A percentile compares a stretch with the other conserved stretches of the same genome.
Evolutionary conservation across 1,284 basidiomycete genomes (phyloP).

Genomic region (Ganoderma leucocontextum): DNA sequence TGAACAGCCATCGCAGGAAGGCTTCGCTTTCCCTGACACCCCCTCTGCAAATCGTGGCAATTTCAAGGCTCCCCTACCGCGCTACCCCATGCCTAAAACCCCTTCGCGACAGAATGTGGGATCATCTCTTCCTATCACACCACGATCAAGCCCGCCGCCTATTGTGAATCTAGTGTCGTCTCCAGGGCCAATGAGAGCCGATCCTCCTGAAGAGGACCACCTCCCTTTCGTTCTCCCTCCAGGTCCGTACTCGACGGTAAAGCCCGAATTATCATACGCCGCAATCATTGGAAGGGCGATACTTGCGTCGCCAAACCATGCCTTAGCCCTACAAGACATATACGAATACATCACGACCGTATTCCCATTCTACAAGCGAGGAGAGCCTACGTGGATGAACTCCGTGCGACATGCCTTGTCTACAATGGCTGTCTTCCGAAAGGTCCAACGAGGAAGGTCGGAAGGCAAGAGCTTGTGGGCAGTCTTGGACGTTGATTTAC

Average conservation of each 20-base stretch:
- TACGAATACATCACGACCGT: conserved; percentile 96
- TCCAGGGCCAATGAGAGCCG: conserved; percentile 73
- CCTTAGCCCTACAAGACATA: conserved; percentile 93
- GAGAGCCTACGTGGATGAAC: conserved; percentile 97
- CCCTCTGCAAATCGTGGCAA: conserved; percentile 29
- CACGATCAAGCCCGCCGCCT: conserved; percentile 54
- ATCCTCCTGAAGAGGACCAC: conserved; percentile 65
- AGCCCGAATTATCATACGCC: conserved; percentile 90
- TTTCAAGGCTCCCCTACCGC: conserved; percentile 32
- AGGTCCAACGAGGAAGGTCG: conserved; percentile 69
- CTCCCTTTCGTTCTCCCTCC: conserved; percentile 80
- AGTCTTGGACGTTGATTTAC: conserved; percentile 75
- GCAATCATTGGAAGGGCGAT: conserved; percentile 97
- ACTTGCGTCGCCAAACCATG: conserved; percentile 83
- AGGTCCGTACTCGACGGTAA: conserved; percentile 81
- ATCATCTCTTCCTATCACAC: conserved; percentile 59
- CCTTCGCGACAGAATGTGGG: conserved; percentile 40
- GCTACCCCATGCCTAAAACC: conserved; percentile 28
- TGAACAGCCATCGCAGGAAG: conserved; percentile 23
- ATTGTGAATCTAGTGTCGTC: conserved; percentile 80
- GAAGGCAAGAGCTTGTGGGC: conserved; percentile 81
- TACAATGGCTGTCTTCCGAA: conserved; percentile 82
- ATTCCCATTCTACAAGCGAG: conserved; percentile 92
- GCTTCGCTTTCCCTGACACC: conserved; percentile 26
- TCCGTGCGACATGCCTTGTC: conserved; percentile 89